phyloP scores from a whole-genome alignment of 768 basidiomycete species.

The Lactarius pseudohatsudake region DNA sequence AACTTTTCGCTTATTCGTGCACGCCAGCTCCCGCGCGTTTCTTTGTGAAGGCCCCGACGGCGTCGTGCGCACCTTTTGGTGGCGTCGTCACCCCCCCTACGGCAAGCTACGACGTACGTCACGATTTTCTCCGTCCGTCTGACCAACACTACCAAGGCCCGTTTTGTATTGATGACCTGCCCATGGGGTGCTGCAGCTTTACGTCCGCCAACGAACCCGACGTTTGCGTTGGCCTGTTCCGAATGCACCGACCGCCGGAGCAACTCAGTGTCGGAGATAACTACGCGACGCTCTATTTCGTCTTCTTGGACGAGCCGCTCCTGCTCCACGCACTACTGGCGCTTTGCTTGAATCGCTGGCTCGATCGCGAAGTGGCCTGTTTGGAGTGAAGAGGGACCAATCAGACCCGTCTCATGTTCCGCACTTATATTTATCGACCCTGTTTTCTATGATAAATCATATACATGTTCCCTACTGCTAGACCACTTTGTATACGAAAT shows the following conservation, averaged over 20 bases:
- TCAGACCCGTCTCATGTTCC: neutral
- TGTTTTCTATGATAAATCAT: neutral
- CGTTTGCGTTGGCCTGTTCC: constrained; percentile 57
- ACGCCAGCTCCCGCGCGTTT: constrained; percentile 17
- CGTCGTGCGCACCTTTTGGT: constrained; percentile 16
- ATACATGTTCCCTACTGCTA: constrained; percentile 19
- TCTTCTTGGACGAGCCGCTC: constrained; percentile 58
- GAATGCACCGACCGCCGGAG: constrained; percentile 42
- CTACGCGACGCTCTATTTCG: constrained; percentile 63
- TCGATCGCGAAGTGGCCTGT: constrained; percentile 54
- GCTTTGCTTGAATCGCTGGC: constrained; percentile 71
- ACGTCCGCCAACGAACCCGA: constrained; percentile 8
- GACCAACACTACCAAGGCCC: too few species aligned
- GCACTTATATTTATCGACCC: neutral
- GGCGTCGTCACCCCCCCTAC: neutral
- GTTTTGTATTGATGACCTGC: too few species aligned
- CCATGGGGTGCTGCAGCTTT: constrained; percentile 5
- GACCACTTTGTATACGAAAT: constrained; percentile 12
- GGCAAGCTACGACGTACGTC: constrained; percentile 20
- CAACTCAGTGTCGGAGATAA: constrained; percentile 63
- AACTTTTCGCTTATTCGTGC: neutral
- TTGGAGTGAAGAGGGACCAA: constrained; percentile 35
- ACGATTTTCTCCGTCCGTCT: too few species aligned
- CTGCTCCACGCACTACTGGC: constrained; percentile 64
- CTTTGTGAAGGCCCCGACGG: constrained; percentile 17